These are phyloP conservation scores for Candida sp. DNA, from an alignment of 1,139 yeast genomes.

Conservation along the genomic window DNA sequence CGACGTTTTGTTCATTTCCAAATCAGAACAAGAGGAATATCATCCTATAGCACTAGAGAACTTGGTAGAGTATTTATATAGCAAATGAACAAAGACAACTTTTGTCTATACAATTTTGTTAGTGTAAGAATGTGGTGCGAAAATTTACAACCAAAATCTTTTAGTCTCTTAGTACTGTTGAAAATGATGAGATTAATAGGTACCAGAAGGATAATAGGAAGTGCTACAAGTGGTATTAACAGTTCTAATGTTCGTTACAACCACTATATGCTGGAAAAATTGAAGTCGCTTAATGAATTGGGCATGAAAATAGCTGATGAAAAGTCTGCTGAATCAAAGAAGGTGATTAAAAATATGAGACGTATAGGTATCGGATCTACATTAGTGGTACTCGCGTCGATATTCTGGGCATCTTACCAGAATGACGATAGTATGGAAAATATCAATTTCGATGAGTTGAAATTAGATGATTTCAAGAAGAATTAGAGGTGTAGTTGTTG, in stretches of 20 bases:
- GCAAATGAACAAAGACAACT: too few species aligned
- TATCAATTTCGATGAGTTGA: neutral
- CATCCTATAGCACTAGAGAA: slow-evolving; percentile 21
- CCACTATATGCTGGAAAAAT: slow-evolving; percentile 5
- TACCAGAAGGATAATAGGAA: neutral
- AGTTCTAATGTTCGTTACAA: neutral
- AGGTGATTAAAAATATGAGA: slow-evolving; percentile 27
- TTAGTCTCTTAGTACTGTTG: neutral
- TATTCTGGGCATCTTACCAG: slow-evolving; percentile 30
- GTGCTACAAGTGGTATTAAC: neutral
- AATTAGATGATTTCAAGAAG: neutral
- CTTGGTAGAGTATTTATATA: slow-evolving; percentile 7
- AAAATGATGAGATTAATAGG: neutral
- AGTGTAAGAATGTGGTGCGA: neutral
- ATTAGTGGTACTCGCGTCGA: slow-evolving; percentile 29
- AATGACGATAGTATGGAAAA: slow-evolving; percentile 5
- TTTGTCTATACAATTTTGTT: too few species aligned
- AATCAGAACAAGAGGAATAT: slow-evolving; percentile 10
- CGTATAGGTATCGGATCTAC: slow-evolving; percentile 32
- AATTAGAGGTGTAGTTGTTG: too few species aligned
- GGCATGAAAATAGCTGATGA: slow-evolving; percentile 33
- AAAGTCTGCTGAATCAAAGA: slow-evolving; percentile 26
- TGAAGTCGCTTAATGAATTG: slow-evolving; percentile 16
- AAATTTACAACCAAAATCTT: neutral
- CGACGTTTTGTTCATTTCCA: slow-evolving; percentile 30